Evolutionary conservation across 768 basidiomycete species (phyloP), one percentile per base, ranked within the genome.

Genomic region (Leccinum imitatum): DNA sequence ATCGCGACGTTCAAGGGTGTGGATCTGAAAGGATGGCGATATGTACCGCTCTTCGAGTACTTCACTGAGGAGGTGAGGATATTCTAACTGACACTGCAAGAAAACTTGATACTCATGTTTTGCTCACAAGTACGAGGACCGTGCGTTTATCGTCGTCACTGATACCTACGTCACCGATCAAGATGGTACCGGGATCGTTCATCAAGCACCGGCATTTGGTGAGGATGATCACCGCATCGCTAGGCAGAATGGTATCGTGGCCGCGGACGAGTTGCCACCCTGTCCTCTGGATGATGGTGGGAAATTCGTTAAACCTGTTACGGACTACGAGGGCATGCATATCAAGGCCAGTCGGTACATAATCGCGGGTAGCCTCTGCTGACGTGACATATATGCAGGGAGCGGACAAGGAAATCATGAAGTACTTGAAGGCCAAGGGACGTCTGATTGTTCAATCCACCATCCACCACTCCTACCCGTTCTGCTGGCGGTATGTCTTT

Each of bases 141-240:
- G 84, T 66, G 96, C 93, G 0, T 98, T 96, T 80, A 77, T 89
- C 58, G 93, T 99, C 15, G 73, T 99, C 14, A 82, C 84, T 21
- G 97, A 99, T 69, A 88, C 87, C 0, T 99, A 99, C 72, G 96
- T 99, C 52, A 96, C 93, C 4, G 90, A 89, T 66, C 83, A 86
- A 15, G 91, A 94, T 60, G 97, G 96, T 70, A 99, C 97, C 30
- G 97, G 97, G 67, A 95, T 98, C 68, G 97, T 99, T 31, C 97
- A 99, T 73, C 97, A 99, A 77, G 94, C 97, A 2, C 97, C 97
- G 3, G 95, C 90, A 0, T 98, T 97, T 69, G 97, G 97, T 79
- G 96, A 98, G 73, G 97, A 99, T 68, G 97, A 99, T 82, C 93
- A 98, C 74, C 91, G 97, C 56, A 85, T 99, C 67, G 89, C 91